Evolutionary conservation across 768 basidiomycete genomes (phyloP).

Genomic region (Naganishia randhawae): DNA sequence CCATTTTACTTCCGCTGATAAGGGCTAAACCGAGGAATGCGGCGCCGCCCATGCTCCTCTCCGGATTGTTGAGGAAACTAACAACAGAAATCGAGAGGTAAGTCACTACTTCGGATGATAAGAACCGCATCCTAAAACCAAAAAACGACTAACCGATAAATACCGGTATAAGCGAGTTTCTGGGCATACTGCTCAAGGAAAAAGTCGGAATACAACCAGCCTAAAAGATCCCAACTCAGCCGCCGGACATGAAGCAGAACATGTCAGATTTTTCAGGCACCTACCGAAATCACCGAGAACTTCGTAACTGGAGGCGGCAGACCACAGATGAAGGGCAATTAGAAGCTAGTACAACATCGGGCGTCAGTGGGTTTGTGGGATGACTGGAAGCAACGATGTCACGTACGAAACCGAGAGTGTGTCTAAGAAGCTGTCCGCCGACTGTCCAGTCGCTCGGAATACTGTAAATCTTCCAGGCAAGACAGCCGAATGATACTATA

Average conservation of each 20-base stretch:
- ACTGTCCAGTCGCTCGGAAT: constrained; percentile 80
- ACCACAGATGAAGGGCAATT: constrained; percentile 85
- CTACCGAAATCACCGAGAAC: constrained; percentile 88
- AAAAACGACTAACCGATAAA: constrained; percentile 69
- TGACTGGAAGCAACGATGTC: background rate
- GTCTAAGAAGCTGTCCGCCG: constrained; percentile 78
- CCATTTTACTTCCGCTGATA: constrained; percentile 88
- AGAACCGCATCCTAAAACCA: constrained; percentile 51
- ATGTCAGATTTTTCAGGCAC: constrained; percentile 32
- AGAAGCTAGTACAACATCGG: constrained; percentile 59
- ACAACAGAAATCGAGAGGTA: constrained; percentile 51
- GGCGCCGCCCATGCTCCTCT: constrained; percentile 83
- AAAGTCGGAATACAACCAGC: constrained; percentile 98
- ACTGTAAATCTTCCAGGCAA: constrained; percentile 86
- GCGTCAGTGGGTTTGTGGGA: background rate
- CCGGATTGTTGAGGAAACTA: constrained; percentile 83
- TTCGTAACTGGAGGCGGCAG: constrained; percentile 81
- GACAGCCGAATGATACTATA: constrained; percentile 73
- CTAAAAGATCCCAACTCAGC: constrained; percentile 50
- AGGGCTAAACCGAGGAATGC: constrained; percentile 90
- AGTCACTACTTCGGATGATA: background rate
- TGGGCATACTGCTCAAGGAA: constrained; percentile 90
- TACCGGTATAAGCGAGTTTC: constrained; percentile 89
- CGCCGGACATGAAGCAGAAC: background rate
- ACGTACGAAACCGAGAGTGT: constrained; percentile 80